These are phyloP conservation scores for Ganoderma sp. DNA, from an alignment of 1,284 basidiomycete genomes.

Conservation along the genomic window DNA sequence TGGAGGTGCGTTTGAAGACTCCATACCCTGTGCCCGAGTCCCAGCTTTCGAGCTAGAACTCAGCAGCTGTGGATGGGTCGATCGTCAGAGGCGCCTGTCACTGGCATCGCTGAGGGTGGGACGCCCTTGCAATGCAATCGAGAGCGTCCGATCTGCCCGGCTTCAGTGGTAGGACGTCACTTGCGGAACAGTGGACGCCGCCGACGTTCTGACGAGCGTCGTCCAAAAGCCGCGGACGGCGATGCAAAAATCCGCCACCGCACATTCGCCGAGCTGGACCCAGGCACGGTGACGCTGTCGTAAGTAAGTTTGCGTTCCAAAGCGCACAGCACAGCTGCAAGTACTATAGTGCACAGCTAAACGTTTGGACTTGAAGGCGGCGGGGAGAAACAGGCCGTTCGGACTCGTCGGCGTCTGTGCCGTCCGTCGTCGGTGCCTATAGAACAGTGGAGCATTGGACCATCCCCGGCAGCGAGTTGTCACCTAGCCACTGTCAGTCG, in stretches of 20 bases:
- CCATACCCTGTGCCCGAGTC: background rate
- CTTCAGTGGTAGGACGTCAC: background rate
- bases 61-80: background rate
- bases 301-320: background rate
- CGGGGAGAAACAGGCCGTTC: background rate
- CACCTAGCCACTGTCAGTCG: background rate
- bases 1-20: background rate
- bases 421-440: slow-evolving; percentile 2
- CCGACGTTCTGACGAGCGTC: background rate
- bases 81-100: too few species aligned
- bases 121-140: background rate
- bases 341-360: background rate
- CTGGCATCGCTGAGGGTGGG: background rate
- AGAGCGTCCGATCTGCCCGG: background rate
- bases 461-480: background rate
- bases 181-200: background rate
- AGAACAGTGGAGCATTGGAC: background rate
- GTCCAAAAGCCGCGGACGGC: background rate
- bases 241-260: background rate
- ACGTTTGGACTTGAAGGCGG: slow-evolving; percentile 2
- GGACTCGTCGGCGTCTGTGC: slow-evolving; percentile 1
- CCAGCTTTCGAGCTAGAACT: background rate
- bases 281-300: background rate
- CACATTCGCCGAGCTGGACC: background rate
- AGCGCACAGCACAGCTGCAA: background rate